Percentiles rank a stretch among this genome's conserved stretches.
These are phyloP conservation scores for Scheffersomyces ergatensis DNA, from an alignment of 805 yeast genomes.

Conservation along the genomic window DNA sequence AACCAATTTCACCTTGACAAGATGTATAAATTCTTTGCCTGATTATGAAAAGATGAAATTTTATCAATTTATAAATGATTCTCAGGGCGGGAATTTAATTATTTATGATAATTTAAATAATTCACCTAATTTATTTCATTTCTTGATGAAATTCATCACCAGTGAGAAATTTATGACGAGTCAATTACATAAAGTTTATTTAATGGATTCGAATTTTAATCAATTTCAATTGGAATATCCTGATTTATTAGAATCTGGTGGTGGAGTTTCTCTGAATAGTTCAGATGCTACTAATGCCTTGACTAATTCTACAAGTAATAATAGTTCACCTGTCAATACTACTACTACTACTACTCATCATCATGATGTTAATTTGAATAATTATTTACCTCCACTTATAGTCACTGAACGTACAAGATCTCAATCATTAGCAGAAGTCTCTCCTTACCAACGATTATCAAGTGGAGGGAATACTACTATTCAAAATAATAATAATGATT, in stretches of 20 bases:
- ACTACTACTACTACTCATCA: neutral
- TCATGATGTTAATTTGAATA: neutral
- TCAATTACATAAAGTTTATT: slow-evolving; percentile 18
- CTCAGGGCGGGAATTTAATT: slow-evolving; percentile 2
- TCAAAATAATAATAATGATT: neutral
- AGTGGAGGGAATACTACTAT: neutral
- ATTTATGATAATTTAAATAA: slow-evolving; percentile 49
- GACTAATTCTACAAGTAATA: slow-evolving; percentile 1
- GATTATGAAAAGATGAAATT: slow-evolving; percentile 46
- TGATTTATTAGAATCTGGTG: slow-evolving; percentile 19
- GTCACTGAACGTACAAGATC: slow-evolving; percentile 12
- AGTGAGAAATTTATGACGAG: slow-evolving; percentile 3
- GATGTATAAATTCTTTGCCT: slow-evolving; percentile 62
- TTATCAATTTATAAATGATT: slow-evolving; percentile 25
- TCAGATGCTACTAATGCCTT: no score
- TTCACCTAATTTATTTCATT: slow-evolving; percentile 41
- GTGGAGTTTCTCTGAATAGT: neutral
- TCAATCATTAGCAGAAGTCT: slow-evolving; percentile 14
- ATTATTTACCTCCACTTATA: slow-evolving; percentile 5
- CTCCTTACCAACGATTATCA: slow-evolving; percentile 12
- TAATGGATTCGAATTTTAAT: slow-evolving; percentile 42
- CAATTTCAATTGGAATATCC: slow-evolving; percentile 24
- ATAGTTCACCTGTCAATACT: neutral
- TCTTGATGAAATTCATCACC: slow-evolving; percentile 47
- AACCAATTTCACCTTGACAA: slow-evolving; percentile 61